Evolutionary conservation across 2,329 filamentous ascomycete genomes (phyloP), one percentile per base, ranked within the genome.

Genomic region (Monosporascus sp.): DNA sequence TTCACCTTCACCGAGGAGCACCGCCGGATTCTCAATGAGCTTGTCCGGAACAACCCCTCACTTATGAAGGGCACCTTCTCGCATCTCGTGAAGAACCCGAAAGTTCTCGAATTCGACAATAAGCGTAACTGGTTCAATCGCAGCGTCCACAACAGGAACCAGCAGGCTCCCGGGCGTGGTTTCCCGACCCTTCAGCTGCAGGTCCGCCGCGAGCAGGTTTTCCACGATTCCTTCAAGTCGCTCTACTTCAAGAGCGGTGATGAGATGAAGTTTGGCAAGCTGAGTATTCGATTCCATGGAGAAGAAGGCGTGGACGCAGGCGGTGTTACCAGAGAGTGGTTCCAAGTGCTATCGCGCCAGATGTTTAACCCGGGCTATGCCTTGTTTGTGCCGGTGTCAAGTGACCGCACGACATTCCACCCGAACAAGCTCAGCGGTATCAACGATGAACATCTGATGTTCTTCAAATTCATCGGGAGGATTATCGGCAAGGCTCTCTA

Each of bases 281-380:
- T 99, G 58, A 99, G 92, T 70, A 96, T 99, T 63, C 87, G 93
- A 51, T 99, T 99, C 82, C 89, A 94, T 62, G 91, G 91, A 36
- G 94, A 99, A 74, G 94, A 99, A 70, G 94, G 95, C 71, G 91
- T 99, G 43, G 95, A 99, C 72, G 94, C 94, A 51, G 95, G 94
- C 61, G 94, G 94, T 74, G 93, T 99, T 47, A 97, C 93, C 38
- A 86, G 95, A 66, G 94, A 99, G 75, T 99, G 95, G 94, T 99
- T 99, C 81, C 93, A 97, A 70, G 93, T 96, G 50, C 87, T 99
- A 60, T 87, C 95, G 31, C 85, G 94, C 56, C 94, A 97, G 67
- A 99, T 99, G 94, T 99, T 99, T 74, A 94, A 99, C 70, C 89
- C 94, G 48, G 94, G 97, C 73, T 99, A 97, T 68, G 94, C 90